Conservation (phyloP, 208 protist genomes). For the Leishmania major region DNA sequence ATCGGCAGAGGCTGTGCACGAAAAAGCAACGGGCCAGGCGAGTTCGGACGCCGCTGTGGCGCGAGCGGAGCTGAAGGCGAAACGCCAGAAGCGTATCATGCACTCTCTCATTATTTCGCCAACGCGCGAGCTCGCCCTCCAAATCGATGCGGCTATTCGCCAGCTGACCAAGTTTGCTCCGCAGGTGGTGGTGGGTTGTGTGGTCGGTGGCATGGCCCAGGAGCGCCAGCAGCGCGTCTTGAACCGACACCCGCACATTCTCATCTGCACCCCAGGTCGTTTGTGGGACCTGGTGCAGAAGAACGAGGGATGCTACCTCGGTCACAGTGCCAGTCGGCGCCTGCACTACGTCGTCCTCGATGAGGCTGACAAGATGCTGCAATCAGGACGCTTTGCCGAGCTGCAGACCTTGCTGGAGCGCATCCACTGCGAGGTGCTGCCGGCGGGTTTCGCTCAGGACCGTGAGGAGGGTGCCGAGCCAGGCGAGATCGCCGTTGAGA, state of each 20-base stretch:
- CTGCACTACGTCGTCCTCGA: slow-evolving; percentile 97
- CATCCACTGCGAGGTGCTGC: slow-evolving; percentile 92
- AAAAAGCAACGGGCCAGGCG: background rate
- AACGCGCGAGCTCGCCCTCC: slow-evolving; percentile 98
- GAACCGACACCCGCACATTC: slow-evolving; percentile 87
- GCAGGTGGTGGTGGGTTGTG: slow-evolving; percentile 73
- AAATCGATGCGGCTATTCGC: slow-evolving; percentile 91
- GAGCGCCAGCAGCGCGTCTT: slow-evolving; percentile 92
- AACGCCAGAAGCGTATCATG: slow-evolving; percentile 53
- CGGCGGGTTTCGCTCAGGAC: slow-evolving; percentile 81
- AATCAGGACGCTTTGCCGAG: slow-evolving; percentile 96
- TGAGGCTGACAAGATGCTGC: slow-evolving; percentile 99
- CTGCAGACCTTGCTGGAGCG: slow-evolving; percentile 97
- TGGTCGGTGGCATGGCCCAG: slow-evolving; percentile 90
- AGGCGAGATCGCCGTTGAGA: slow-evolving; percentile 48
- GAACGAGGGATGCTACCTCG: slow-evolving; percentile 92
- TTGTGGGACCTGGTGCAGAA: slow-evolving; percentile 88
- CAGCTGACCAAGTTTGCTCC: slow-evolving; percentile 65
- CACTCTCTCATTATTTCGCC: slow-evolving; percentile 96
- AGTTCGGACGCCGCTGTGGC: background rate
- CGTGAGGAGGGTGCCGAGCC: slow-evolving; percentile 75
- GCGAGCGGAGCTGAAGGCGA: slow-evolving; percentile 5
- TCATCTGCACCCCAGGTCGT: slow-evolving; percentile 93
- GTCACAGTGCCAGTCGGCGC: slow-evolving; percentile 95
- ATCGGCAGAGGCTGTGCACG: background rate